A percentile compares a stretch with the other conserved stretches of the same genome.
Evolutionary conservation across 257 asterid genomes (phyloP).

Genomic region (Schizonepeta tenuifolia): DNA sequence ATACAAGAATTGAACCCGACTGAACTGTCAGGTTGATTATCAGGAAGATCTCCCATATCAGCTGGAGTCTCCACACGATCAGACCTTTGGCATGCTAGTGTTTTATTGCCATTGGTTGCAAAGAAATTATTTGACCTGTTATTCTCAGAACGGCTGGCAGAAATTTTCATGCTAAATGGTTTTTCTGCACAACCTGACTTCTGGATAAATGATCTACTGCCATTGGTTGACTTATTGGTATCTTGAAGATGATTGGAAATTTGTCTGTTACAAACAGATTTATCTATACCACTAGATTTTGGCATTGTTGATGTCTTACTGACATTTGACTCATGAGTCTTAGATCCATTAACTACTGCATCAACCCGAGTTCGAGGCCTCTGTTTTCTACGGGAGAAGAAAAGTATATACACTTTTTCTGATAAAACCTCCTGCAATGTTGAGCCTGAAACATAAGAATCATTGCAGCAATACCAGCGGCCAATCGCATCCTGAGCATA

Average conservation of each 20-base stretch:
- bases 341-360: conserved; percentile 59
- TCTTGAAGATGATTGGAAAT: conserved; percentile 43
- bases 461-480: conserved; percentile 97
- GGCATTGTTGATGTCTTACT: conserved; percentile 41
- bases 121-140: conserved; percentile 27
- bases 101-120: conserved; percentile 40
- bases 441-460: conserved; percentile 74
- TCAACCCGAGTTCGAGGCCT: conserved; percentile 63
- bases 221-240: conserved; percentile 41
- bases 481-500: conserved; percentile 79
- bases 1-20: conserved; percentile 37
- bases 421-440: conserved; percentile 85
- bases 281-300: conserved; percentile 47
- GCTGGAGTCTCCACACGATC: conserved; percentile 32
- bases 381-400: conserved; percentile 87
- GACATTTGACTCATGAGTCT: conserved; percentile 61
- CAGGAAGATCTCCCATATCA: conserved; percentile 23
- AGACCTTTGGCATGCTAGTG: conserved; percentile 27
- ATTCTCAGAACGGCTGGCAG: conserved; percentile 30
- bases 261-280: conserved; percentile 36
- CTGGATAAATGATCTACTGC: conserved; percentile 33
- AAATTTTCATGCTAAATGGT: conserved; percentile 36
- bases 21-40: conserved; percentile 35
- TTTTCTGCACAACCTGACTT: conserved; percentile 42
- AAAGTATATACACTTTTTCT: conserved; percentile 90